These are phyloP conservation scores for Boletellus ananiceps DNA, from an alignment of 768 basidiomycete species.

Conservation along the genomic window DNA sequence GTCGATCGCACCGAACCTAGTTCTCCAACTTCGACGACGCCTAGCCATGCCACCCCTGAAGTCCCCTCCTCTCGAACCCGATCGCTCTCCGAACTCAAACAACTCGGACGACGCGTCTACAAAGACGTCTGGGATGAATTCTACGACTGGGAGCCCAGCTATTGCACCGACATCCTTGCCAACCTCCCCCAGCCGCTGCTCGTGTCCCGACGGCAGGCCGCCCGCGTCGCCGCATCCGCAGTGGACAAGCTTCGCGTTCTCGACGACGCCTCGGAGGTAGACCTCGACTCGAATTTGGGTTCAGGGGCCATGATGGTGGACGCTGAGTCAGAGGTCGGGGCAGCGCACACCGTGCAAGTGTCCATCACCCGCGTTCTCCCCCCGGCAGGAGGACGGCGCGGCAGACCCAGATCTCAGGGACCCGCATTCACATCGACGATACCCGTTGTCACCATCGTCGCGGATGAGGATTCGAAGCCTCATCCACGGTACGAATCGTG, in stretches of 20 bases:
- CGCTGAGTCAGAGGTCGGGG: background rate
- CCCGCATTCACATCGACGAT: constrained; percentile 1
- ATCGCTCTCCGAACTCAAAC: constrained; percentile 11
- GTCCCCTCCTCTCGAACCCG: background rate
- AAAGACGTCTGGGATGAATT: constrained; percentile 41
- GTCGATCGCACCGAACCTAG: constrained; percentile 25
- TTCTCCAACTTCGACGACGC: constrained; percentile 5
- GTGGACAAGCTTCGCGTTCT: constrained; percentile 4
- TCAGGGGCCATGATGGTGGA: no score
- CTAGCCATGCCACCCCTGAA: background rate
- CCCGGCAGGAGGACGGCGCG: background rate
- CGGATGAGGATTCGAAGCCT: constrained; percentile 4
- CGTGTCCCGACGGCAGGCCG: constrained; percentile 8
- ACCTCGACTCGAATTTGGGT: no score
- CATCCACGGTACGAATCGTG: constrained; percentile 44
- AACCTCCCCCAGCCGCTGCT: constrained; percentile 9
- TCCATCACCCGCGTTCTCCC: constrained; percentile 10
- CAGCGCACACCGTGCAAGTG: background rate
- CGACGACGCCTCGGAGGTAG: background rate
- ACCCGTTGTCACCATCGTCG: constrained; percentile 15
- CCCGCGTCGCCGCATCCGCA: constrained; percentile 11
- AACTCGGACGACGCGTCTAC: constrained; percentile 31
- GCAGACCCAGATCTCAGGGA: no score
- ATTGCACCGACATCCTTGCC: constrained; percentile 27
- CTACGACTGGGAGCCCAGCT: constrained; percentile 40